phyloP scores from a whole-genome alignment of 495 filamentous ascomycete genomes.

The Delitschia confertaspora region DNA sequence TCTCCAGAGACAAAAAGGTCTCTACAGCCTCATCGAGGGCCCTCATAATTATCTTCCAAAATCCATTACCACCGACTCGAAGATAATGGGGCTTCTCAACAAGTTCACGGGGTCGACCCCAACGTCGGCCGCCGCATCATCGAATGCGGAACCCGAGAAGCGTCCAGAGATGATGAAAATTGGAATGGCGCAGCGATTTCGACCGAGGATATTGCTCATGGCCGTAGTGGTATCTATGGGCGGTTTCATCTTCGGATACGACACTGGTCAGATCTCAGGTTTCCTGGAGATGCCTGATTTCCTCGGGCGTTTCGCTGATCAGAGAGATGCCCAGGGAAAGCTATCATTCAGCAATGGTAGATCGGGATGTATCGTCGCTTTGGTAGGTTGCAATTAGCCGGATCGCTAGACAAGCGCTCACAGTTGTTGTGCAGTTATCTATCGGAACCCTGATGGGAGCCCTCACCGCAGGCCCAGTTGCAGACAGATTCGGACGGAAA shows the following conservation, averaged over 20 bases:
- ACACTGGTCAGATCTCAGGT: conserved; percentile 37
- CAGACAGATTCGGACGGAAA: conserved; percentile 25
- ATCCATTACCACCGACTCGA: no score
- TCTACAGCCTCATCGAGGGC: no score
- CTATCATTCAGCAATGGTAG: conserved; percentile 11
- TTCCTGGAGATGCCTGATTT: conserved; percentile 31
- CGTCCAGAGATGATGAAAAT: no score
- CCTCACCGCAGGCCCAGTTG: conserved; percentile 21
- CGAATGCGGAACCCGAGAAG: no score
- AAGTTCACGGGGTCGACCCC: no score
- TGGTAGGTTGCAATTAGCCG: not conserved
- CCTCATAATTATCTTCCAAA: no score
- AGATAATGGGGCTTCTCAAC: no score
- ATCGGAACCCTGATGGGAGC: conserved; percentile 27
- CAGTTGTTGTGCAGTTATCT: conserved; percentile 5
- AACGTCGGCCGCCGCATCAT: no score
- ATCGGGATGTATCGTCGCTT: conserved; percentile 17
- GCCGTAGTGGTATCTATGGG: conserved; percentile 10
- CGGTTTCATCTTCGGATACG: conserved; percentile 38
- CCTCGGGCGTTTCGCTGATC: conserved; percentile 13
- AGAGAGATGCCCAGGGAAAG: conserved; percentile 8
- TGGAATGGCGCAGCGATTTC: no score
- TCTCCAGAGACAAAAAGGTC: no score
- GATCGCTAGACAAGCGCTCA: not conserved
- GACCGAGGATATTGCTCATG: no score